Evolutionary conservation across 2,329 filamentous ascomycete genomes (phyloP), one percentile per base, ranked within the genome.

Genomic region (Blumeriella jaapii): DNA sequence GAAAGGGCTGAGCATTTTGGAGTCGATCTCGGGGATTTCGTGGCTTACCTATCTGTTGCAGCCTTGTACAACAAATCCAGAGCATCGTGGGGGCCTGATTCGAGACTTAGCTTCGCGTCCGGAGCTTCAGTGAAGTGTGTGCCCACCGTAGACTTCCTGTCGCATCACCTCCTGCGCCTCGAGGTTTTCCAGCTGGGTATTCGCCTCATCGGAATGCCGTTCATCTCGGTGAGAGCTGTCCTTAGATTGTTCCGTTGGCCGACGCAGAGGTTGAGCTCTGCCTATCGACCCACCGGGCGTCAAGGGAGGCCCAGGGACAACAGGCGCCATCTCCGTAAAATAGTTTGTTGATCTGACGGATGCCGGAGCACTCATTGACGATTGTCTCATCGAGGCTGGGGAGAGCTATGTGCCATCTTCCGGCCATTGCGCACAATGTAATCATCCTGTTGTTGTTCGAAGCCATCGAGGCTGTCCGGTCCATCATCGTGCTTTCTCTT

Each of bases 21-120:
- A 12, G 12, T 10, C 18, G n/a, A 27, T 27, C 13, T 8, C 12
- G 25, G 25, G 12, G 10, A 24, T 8, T 3, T 24, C 11, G 17
- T 28, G 19, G 38, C 34, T 23, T 48, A 51, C 33, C 33, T 73
- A 54, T 78, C 70, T 25, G 74, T 78, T 18, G 74, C 86, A 13
- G 87, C 89, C 61, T 93, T 87, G 54, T 93, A 93, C 11, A 96
- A 69, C 38, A 95, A 67, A 57, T 94, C 86, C 30, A 96, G 68
- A 15, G 89, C 89, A 62, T 96, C 89, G 53, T 94, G 87, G 3
- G 84, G 86, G 22, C 86, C 42, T 44, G 14, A 12, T 16, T 9
- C 13, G n/a, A 8, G 9, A 19, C n/a, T 34, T 27, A 34, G 24
- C 23, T 9, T 34, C 10, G 5, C 11, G n/a, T 7, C 24, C 8